Evolutionary conservation across 2,329 filamentous ascomycete species (phyloP), one percentile per base, ranked within the genome.

Genomic region (Aschersonia sp.): DNA sequence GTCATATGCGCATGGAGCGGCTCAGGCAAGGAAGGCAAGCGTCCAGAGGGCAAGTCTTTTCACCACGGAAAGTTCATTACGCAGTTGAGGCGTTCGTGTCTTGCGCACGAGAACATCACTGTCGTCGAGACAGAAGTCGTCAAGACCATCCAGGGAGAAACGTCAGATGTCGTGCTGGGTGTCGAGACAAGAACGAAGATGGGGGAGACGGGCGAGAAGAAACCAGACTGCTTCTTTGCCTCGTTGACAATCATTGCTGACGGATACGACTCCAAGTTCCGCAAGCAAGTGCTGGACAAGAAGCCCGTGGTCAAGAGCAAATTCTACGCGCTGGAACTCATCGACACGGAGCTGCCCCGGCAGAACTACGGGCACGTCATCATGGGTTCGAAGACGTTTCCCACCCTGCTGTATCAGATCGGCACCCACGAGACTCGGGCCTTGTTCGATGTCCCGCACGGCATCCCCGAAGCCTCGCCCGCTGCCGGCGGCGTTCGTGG

Each of bases 321-420:
- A 67, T 98, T 98, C 69, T 97, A 86, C 70, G 92, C 83, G 9
- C 76, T 98, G 35, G 90, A 98, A 64, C 76, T 98, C 53, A 85
- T 92, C 59, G 89, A 97, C 63, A 87, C 85, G 49, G 74, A 81
- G 30, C 76, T 97, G 8, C 87, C 88, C 2, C 72, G 76, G 46
- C 78, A 81, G 2, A 71, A 80, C 52, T 86, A 87, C 62, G 92
- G 90, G 22, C 88, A 94, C 64, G 90, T 98, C 54, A 73, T 96
- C 47, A 84, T 98, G 52, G 83, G 83, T 57, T 77, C 86, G 53
- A 76, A 78, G 43, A 72, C 64, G 51, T 51, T 46, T 35, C 90
- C 92, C 0, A 79, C 95, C 35, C 79, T 98, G 30, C 77, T 98
- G 50, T 98, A 98, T 71, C 92, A 97, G 68, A 98, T 98, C 61